Conservation (phyloP, 208 protist species). For the Naegleria fowleri region DNA sequence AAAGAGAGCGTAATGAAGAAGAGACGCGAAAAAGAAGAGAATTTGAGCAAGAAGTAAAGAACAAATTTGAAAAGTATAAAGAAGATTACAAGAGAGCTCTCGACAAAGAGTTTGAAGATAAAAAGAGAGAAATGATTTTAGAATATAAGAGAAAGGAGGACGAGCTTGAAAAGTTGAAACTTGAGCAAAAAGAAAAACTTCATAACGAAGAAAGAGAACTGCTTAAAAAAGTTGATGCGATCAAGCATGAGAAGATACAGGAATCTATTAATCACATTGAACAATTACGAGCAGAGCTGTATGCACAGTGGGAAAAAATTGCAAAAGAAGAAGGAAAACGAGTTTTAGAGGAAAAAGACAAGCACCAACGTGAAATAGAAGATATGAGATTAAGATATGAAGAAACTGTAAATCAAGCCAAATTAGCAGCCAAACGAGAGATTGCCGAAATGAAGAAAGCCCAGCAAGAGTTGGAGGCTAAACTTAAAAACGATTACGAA, state of each 20-base stretch:
- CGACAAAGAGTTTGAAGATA: not conserved
- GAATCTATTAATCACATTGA: conserved; percentile 15
- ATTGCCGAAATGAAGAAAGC: not conserved
- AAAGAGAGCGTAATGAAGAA: not conserved
- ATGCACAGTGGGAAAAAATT: conserved; percentile 1
- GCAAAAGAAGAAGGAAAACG: not conserved
- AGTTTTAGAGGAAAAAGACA: not conserved
- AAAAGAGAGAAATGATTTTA: not conserved
- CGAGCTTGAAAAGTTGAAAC: not conserved
- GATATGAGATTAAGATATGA: not conserved
- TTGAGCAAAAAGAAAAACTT: not conserved
- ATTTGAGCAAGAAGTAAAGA: not conserved
- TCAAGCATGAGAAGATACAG: not conserved
- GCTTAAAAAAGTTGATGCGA: not conserved
- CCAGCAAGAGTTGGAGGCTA: not conserved
- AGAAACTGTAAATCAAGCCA: not conserved
- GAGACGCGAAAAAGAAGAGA: not conserved
- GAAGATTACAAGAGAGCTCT: not conserved
- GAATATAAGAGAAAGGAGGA: not conserved
- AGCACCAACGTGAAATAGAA: not conserved
- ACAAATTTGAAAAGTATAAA: not conserved
- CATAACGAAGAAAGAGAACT: not conserved
- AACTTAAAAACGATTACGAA: not conserved
- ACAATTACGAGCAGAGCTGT: not conserved
- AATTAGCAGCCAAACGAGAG: not conserved